These are phyloP conservation scores for Arthrinium phaeospermum DNA, from an alignment of 2,329 filamentous ascomycete species.

Conservation along the genomic window DNA sequence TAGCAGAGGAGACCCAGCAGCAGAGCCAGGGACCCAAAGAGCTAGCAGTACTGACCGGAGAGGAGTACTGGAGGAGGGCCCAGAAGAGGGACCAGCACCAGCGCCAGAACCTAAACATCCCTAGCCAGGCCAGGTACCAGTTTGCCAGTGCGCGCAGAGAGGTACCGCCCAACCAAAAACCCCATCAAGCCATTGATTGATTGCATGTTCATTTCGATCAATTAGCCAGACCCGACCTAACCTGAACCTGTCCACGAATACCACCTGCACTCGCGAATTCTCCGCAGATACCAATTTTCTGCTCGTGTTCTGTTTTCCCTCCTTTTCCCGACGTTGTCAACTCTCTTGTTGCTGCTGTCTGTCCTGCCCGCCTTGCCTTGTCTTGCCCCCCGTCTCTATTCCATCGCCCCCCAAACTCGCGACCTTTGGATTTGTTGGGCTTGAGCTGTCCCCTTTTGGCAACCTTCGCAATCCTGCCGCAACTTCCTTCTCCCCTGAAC, in stretches of 20 bases:
- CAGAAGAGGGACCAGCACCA: neutral
- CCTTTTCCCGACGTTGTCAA: neutral
- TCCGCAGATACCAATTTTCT: slow-evolving; percentile 14
- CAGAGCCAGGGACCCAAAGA: neutral
- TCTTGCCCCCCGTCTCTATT: neutral
- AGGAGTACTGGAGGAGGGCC: neutral
- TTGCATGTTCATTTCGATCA: slow-evolving; percentile 13
- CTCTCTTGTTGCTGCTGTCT: neutral
- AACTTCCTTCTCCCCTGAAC: slow-evolving; percentile 11
- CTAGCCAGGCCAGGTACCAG: neutral
- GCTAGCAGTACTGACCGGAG: neutral
- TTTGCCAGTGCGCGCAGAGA: neutral
- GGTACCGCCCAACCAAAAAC: neutral
- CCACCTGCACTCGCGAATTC: slow-evolving; percentile 4
- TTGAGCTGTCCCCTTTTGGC: slow-evolving; percentile 5
- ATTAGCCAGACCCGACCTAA: slow-evolving; percentile 3
- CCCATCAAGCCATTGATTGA: neutral
- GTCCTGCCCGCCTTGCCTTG: neutral
- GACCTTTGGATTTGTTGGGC: slow-evolving; percentile 1
- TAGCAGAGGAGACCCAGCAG: neutral
- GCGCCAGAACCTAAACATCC: slow-evolving; percentile 4
- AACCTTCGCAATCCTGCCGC: slow-evolving; percentile 2
- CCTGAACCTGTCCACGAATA: slow-evolving; percentile 5
- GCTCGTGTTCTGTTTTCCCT: neutral
- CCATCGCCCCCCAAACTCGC: neutral